These are phyloP conservation scores for Primulina eburnea DNA, from an alignment of 257 asterid genomes.

Conservation along the genomic window DNA sequence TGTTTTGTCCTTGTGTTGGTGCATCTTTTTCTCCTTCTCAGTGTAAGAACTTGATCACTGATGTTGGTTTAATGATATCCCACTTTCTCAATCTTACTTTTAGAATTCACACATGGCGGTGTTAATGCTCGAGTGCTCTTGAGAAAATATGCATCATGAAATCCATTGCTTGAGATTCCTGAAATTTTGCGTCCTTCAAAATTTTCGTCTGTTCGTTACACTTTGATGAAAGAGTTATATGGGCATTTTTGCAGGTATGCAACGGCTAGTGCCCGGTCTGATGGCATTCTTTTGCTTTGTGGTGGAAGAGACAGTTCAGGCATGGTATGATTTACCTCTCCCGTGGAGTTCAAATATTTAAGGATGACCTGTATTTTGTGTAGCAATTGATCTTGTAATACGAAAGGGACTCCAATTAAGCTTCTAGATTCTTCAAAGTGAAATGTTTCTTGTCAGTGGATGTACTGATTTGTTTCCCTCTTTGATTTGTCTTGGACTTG, in stretches of 20 bases:
- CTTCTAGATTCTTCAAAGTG: background rate
- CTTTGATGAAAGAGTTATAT: slow-evolving; percentile 9
- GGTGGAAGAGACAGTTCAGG: slow-evolving; percentile 99
- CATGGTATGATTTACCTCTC: slow-evolving; percentile 51
- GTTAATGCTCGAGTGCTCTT: background rate
- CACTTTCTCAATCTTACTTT: background rate
- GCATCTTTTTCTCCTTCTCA: background rate
- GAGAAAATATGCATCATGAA: background rate
- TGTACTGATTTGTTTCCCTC: background rate
- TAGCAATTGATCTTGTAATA: background rate
- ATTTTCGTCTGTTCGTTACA: background rate
- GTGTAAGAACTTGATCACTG: background rate
- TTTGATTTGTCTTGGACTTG: background rate
- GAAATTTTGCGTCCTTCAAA: background rate
- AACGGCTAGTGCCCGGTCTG: slow-evolving; percentile 98
- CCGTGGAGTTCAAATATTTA: slow-evolving; percentile 17
- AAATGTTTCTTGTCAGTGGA: background rate
- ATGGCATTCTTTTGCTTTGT: slow-evolving; percentile 98
- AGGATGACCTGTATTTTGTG: background rate
- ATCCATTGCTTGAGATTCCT: background rate
- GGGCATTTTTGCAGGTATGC: slow-evolving; percentile 75
- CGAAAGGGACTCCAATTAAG: background rate
- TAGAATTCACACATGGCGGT: background rate
- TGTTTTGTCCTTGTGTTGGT: background rate
- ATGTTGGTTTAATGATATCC: background rate